Percentiles rank a stretch among this genome's conserved stretches.
Conservation (phyloP, 2,329 filamentous ascomycete species). For the Neopestalotiopsis sp. region DNA sequence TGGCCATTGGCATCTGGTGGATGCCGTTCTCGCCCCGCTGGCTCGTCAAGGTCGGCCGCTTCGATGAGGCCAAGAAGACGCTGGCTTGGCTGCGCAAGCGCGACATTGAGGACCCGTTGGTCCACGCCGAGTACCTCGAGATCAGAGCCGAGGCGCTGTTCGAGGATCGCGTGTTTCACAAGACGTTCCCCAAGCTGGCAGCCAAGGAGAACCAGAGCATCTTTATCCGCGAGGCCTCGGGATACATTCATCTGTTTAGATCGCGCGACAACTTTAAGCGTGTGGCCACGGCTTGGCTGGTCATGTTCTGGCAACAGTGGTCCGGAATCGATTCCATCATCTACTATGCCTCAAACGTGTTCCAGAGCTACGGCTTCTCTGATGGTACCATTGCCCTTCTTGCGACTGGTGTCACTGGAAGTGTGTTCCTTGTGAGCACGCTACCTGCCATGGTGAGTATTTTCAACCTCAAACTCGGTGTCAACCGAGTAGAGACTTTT, state of each 20-base stretch:
- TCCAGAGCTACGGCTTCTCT: constrained; percentile 35
- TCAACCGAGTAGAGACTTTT: no score
- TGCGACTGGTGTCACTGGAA: constrained; percentile 22
- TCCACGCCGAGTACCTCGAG: constrained; percentile 56
- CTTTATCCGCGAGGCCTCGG: constrained; percentile 52
- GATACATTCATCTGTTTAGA: constrained; percentile 56
- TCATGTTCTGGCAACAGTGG: constrained; percentile 64
- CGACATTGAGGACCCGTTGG: constrained; percentile 51
- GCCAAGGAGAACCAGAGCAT: constrained; percentile 43
- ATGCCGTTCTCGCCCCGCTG: constrained; percentile 63
- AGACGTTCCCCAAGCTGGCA: constrained; percentile 27
- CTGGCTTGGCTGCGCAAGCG: constrained; percentile 55
- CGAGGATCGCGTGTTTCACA: constrained; percentile 48
- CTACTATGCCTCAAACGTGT: constrained; percentile 54
- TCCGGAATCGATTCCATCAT: constrained; percentile 34
- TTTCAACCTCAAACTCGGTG: background rate
- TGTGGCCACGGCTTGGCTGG: constrained; percentile 49
- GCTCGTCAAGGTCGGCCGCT: constrained; percentile 50
- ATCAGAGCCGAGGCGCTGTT: constrained; percentile 60
- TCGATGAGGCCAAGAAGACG: constrained; percentile 54
- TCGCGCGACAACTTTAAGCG: constrained; percentile 50
- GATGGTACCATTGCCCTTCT: constrained; percentile 21
- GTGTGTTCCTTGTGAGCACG: constrained; percentile 44
- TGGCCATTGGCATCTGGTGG: constrained; percentile 39
- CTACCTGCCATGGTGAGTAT: constrained; percentile 42